A percentile compares a stretch with the other conserved stretches of the same genome.
Conservation (phyloP, 2,329 filamentous ascomycete species). For the Tolypocladium cylindrosporum region DNA sequence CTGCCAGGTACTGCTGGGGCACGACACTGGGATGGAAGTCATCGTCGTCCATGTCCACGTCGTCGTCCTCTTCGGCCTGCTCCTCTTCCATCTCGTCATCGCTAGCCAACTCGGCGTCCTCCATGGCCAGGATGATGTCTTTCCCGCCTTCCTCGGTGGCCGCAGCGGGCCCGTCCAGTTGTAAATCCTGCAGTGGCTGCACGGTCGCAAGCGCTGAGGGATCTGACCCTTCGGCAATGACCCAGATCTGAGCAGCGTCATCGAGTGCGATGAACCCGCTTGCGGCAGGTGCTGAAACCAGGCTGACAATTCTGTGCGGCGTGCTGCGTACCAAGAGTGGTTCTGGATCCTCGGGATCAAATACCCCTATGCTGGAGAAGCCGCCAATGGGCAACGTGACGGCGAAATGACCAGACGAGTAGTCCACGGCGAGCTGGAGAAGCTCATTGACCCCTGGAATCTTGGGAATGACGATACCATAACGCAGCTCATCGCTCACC, state of each 20-base stretch:
- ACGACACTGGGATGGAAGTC: conserved; percentile 51
- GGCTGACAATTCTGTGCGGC: conserved; percentile 50
- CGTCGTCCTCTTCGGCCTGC: conserved; percentile 28
- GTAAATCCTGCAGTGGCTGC: conserved; percentile 44
- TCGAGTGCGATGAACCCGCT: conserved; percentile 71
- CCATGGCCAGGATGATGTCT: conserved; percentile 23
- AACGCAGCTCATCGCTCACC: conserved; percentile 65
- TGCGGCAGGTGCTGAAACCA: conserved; percentile 53
- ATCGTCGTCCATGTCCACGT: conserved; percentile 30
- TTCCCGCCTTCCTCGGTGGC: conserved; percentile 15
- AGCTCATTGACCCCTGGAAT: conserved; percentile 30
- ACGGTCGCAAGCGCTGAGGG: conserved; percentile 40
- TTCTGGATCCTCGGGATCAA: conserved; percentile 48
- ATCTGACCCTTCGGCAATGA: conserved; percentile 48
- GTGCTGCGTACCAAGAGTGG: conserved; percentile 49
- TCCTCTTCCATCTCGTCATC: conserved; percentile 29
- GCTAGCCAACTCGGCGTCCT: conserved; percentile 31
- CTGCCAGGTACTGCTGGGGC: conserved; percentile 55
- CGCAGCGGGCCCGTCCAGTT: conserved; percentile 30
- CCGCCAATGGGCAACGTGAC: conserved; percentile 41
- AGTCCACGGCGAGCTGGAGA: conserved; percentile 63
- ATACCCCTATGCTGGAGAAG: conserved; percentile 53
- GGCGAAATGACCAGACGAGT: conserved; percentile 54
- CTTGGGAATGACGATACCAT: conserved; percentile 48
- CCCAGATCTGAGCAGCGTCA: conserved; percentile 62